Base-by-base conservation (phyloP, 192 early-diverging fungal species). In the Chytriomyces sp. region DNA sequence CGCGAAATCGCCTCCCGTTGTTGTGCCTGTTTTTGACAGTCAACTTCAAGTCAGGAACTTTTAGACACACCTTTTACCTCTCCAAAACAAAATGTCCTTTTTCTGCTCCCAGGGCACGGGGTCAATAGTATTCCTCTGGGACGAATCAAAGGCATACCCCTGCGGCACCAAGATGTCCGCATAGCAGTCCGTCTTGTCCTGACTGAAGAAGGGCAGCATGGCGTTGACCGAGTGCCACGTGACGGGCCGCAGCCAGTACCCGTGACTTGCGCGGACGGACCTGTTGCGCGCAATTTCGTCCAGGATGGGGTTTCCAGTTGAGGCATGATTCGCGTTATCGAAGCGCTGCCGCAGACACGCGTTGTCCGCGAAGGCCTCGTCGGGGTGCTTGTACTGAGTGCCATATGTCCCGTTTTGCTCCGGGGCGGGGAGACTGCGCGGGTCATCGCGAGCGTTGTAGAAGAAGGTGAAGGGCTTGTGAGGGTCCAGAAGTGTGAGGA, bases 41-140 rank as follows among this genome's bases (percentile, higher is more conserved):
- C n/a, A n/a, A n/a, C n/a, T n/a, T n/a, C n/a, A n/a, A n/a, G n/a
- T n/a, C n/a, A n/a, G n/a, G n/a, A n/a, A n/a, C n/a, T n/a, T n/a
- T n/a, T n/a, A n/a, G n/a, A n/a, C n/a, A n/a, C n/a, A n/a, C n/a
- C n/a, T n/a, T n/a, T n/a, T n/a, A n/a, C 68, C 68, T 26, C 57
- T 12, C 68, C 68, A 70, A 70, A 70, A 70, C 56, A 70, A 32
- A 1, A 70, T 57, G 56, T 70, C 40, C 39, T 17, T 41, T 31
- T 70, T 70, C 3, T 70, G 33, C 37, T 56, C 33, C 49, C 49
- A 69, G 12, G 10, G 6, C 22, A 56, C 10, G 5, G 28, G 17
- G 53, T 69, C 66, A 26, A 52, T 52, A n/a, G 28, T 10, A 22
- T 14, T 14, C n/a, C n/a, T n/a, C 1, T 14, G 22, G 1, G 44